A percentile compares a stretch with the other conserved stretches of the same genome.
phyloP scores from a whole-genome alignment of 176 grass and related monocot species.

The Ananas comosus region DNA sequence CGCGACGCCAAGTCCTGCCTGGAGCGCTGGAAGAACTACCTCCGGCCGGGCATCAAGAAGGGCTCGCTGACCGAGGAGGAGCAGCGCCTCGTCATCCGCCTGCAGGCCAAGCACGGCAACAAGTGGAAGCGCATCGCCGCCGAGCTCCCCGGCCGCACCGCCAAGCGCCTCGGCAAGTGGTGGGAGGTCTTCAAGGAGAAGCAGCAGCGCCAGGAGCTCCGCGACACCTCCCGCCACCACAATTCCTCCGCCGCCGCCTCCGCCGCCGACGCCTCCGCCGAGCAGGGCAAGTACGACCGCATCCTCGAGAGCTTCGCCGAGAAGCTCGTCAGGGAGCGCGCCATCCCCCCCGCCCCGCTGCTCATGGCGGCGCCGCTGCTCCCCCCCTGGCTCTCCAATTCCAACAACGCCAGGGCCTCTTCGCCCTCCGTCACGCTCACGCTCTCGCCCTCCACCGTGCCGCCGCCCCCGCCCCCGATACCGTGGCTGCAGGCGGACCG shows the following conservation, averaged over 20 bases:
- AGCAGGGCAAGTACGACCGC: slow-evolving; percentile 62
- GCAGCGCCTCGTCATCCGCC: slow-evolving; percentile 69
- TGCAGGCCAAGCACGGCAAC: slow-evolving; percentile 98
- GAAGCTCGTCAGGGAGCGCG: slow-evolving; percentile 75
- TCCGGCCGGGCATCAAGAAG: slow-evolving; percentile 81
- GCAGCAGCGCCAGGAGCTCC: slow-evolving; percentile 53
- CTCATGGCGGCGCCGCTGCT: slow-evolving; percentile 73
- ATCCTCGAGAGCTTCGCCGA: slow-evolving; percentile 96
- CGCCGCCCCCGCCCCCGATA: slow-evolving; percentile 8
- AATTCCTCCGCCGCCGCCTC: too few relatives aligned
- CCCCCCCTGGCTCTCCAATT: slow-evolving; percentile 65
- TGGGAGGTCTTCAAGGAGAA: slow-evolving; percentile 99
- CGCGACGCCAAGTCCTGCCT: slow-evolving; percentile 95
- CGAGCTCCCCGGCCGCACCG: slow-evolving; percentile 77
- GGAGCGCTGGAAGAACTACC: slow-evolving; percentile 99
- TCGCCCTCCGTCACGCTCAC: slow-evolving; percentile 40
- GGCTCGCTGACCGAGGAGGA: slow-evolving; percentile 88
- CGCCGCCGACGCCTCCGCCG: slow-evolving; percentile 18
- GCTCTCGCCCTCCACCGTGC: slow-evolving; percentile 20
- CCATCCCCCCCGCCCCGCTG: slow-evolving; percentile 11
- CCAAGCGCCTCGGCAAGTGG: slow-evolving; percentile 95
- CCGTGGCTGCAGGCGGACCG: slow-evolving; percentile 31
- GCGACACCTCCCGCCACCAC: not conserved
- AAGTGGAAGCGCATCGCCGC: slow-evolving; percentile 99
- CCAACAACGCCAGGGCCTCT: slow-evolving; percentile 17